These are phyloP conservation scores for Boletus sp. DNA, from an alignment of 768 basidiomycete genomes.

Conservation along the genomic window DNA sequence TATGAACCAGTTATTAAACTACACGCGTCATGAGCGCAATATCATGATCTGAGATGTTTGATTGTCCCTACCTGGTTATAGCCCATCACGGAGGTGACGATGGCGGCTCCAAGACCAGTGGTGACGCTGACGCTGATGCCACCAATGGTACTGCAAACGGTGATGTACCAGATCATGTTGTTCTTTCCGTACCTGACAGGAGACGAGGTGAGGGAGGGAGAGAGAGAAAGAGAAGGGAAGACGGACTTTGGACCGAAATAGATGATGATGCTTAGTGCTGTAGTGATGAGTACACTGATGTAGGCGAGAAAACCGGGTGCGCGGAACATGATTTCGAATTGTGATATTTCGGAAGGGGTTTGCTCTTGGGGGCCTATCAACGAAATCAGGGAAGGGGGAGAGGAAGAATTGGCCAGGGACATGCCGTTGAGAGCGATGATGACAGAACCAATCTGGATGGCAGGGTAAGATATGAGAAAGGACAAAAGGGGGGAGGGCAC, in stretches of 20 bases:
- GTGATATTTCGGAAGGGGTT: conserved; percentile 62
- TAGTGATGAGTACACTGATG: conserved; percentile 57
- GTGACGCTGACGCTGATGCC: conserved; percentile 94
- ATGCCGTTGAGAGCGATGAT: conserved; percentile 90
- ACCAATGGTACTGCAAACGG: conserved; percentile 94
- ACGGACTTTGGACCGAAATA: conserved; percentile 76
- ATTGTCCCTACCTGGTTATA: conserved; percentile 63
- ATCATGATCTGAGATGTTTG: not conserved
- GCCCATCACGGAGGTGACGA: conserved; percentile 73
- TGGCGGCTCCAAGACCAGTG: conserved; percentile 88
- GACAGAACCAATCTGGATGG: conserved; percentile 67
- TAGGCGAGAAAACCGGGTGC: conserved; percentile 79
- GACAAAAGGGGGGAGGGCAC: conserved; percentile 29
- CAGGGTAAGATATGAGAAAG: not conserved
- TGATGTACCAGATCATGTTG: conserved; percentile 94
- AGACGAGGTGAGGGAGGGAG: not conserved
- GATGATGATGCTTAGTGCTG: conserved; percentile 69
- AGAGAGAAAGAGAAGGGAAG: not conserved
- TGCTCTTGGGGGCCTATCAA: conserved; percentile 61
- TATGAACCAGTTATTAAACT: conserved; percentile 92
- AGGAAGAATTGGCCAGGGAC: conserved; percentile 3
- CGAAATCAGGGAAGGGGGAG: not conserved
- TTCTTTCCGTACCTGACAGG: conserved; percentile 71
- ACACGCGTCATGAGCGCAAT: conserved; percentile 1
- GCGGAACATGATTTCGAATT: conserved; percentile 78